Base-by-base conservation (phyloP, 768 basidiomycete genomes). In the Lyophyllum atratum region DNA sequence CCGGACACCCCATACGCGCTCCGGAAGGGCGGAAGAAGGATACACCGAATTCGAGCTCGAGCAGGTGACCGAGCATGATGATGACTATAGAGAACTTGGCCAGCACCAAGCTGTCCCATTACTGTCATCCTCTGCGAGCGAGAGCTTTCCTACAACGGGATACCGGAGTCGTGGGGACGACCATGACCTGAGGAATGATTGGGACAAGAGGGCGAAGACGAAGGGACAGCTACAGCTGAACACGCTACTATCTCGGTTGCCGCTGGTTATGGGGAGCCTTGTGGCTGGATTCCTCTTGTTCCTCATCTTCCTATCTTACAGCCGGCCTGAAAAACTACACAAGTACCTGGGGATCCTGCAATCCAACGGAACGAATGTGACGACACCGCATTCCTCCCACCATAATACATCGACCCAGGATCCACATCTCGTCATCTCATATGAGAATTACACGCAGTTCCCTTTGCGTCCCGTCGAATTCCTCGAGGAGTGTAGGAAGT, bases 1-100 rank as follows among this genome's bases (percentile, higher is more conserved):
- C 2, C 75, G 86, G 54, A 87, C 86, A 26, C 85, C 86, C 50
- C 85, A 82, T 68, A 83, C 83, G 33, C 82, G 82, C 59, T 76
- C 83, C 40, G 85, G 83, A 48, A 76, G 78, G 65, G 78, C 79
- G 48, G 83, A 86, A 64, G 82, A 84, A 64, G 80, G 75, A 9
- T 77, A 79, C 65, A 75, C 76, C 9, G 79, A 79, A 45, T 64
- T 74, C n/a, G 83, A 84, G 55, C 72, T 82, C 14, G 71, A 79
- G 21, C 72, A 80, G 26, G 46, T 73, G 24, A 67, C 64, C 3
- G 64, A 63, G 55, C 59, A 64, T 21, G 71, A 74, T 39, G 74
- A 77, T 21, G 70, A 72, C 34, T 74, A 77, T 49, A 69, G 72
- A 39, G 70, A 74, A 45, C 63, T 61, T 44, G 68, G 68, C 25